Evolutionary conservation across 2,329 filamentous ascomycete species (phyloP), one percentile per base, ranked within the genome.

Genomic region (Anthostomella pinea): DNA sequence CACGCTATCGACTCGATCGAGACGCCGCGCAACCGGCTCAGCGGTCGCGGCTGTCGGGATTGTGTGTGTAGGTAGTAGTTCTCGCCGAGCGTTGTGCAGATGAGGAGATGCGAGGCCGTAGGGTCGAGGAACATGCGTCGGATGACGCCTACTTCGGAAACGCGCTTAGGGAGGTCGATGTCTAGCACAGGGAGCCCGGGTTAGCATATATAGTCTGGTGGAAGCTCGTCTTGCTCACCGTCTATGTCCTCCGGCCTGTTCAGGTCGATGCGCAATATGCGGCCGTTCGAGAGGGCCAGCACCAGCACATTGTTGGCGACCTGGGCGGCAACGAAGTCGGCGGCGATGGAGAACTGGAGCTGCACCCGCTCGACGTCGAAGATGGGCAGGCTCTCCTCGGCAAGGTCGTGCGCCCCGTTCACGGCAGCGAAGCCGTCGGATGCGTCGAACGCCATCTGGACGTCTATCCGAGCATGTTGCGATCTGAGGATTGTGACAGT

Each of bases 61-160:
- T 97, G 91, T 8, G 89, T 91, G 62, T 98, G 93, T 8, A 98
- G 84, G 64, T 98, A 98, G 70, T 90, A 98, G 67, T 95, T 97
- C 64, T 98, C 93, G 59, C 89, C 89, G 25, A 89, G 78, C 5
- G 88, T 85, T 3, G 93, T 98, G 59, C 85, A 89, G 51, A 98
- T 81, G 48, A 98, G 79, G 18, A 98, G 73, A 67, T 98, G 93
- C 5, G 89, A 96, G 18, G 93, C 93, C 8, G 91, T 95, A 18
- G 93, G 91, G 58, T 98, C 93, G 57, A 98, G 85, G 68, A 98
- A 98, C 78, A 98, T 88, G 69, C 86, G 87, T 52, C 86, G 83
- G 57, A 98, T 97, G 34, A 95, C 78, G 50, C 93, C 93, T 41
- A 93, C 79, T 62, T 98, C 91, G 23, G 87, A 84, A 11, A 87